phyloP scores from a whole-genome alignment of 495 filamentous ascomycete species.

The Penicillium waksmanii region DNA sequence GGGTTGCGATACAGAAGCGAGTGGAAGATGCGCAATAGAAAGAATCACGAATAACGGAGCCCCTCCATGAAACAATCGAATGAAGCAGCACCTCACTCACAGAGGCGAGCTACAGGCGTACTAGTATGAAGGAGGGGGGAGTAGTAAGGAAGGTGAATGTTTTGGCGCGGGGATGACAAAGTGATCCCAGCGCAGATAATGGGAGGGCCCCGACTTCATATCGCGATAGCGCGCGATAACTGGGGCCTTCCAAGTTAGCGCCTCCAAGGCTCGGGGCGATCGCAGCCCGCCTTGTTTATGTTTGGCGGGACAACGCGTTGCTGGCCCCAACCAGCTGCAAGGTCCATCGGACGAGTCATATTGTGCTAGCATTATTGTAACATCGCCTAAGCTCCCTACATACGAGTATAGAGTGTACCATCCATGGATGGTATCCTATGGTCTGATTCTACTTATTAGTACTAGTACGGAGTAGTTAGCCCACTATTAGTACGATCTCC shows the following conservation, averaged over 20 bases:
- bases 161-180: conserved; percentile 26
- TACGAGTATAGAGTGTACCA: too few relatives aligned
- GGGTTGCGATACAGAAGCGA: not conserved
- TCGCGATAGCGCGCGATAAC: conserved; percentile 36
- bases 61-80: conserved; percentile 27
- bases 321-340: conserved; percentile 25
- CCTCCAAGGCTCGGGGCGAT: conserved; percentile 4
- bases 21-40: conserved; percentile 13
- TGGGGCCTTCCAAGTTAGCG: conserved; percentile 22
- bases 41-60: conserved; percentile 10
- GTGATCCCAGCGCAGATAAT: conserved; percentile 22
- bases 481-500: too few relatives aligned
- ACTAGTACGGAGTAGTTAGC: too few relatives aligned
- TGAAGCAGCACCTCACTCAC: conserved; percentile 4
- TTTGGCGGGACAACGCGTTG: conserved; percentile 33
- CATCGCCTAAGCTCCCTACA: too few relatives aligned
- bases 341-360: conserved; percentile 26
- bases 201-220: not conserved
- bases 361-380: not conserved
- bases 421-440: too few relatives aligned
- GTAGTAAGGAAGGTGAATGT: conserved; percentile 23
- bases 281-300: conserved; percentile 20
- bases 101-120: not conserved
- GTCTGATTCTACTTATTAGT: too few relatives aligned
- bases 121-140: conserved; percentile 10